Conservation (phyloP, 2,329 filamentous ascomycete genomes). For the Coniochaeta prunicola region DNA sequence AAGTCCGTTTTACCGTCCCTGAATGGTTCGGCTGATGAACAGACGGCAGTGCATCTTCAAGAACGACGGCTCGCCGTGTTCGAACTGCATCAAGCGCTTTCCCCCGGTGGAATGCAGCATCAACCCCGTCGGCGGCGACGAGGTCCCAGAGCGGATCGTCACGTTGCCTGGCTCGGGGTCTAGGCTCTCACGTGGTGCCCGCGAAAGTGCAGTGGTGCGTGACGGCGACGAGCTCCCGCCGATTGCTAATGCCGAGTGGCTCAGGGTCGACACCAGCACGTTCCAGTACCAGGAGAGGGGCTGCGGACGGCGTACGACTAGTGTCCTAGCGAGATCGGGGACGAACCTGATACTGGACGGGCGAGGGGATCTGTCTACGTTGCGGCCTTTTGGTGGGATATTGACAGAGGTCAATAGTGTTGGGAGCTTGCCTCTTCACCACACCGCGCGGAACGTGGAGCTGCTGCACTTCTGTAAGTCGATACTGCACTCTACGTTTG, state of each 20-base stretch:
- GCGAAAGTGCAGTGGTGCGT: not conserved
- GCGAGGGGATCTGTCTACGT: not conserved
- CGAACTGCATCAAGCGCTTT: not conserved
- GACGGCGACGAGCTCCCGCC: not conserved
- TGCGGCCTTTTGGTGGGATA: not conserved
- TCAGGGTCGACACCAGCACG: not conserved
- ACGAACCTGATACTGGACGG: slow-evolving; percentile 1
- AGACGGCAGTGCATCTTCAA: not conserved
- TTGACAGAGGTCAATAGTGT: slow-evolving; percentile 1
- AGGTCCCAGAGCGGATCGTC: not conserved
- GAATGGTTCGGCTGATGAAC: not conserved
- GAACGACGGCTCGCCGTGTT: not conserved
- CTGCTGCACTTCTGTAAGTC: not conserved
- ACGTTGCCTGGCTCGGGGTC: not conserved
- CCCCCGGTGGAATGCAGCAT: slow-evolving; percentile 1
- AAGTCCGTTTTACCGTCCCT: not conserved
- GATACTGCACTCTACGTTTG: not conserved
- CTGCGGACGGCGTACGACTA: not conserved
- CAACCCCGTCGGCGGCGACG: not conserved
- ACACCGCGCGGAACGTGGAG: not conserved
- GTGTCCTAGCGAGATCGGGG: not conserved
- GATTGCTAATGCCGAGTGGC: not conserved
- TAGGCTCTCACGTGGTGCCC: not conserved
- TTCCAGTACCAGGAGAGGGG: not conserved
- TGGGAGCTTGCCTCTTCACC: not conserved